These are phyloP conservation scores for Rhodotorula diobovata DNA, from an alignment of 768 basidiomycete species.

Conservation along the genomic window DNA sequence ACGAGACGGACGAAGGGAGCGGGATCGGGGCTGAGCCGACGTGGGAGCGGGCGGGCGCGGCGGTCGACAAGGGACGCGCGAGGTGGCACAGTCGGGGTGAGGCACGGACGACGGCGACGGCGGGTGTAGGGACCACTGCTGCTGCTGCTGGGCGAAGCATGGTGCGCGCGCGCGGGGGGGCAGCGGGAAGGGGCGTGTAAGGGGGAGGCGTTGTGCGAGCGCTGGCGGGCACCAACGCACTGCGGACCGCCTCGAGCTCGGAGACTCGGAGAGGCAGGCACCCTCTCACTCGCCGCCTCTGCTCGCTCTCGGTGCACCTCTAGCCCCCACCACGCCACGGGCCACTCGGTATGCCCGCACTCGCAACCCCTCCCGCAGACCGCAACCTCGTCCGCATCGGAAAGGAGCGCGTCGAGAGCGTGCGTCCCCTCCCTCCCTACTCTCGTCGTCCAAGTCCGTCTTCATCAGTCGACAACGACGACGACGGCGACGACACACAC, in stretches of 20 bases:
- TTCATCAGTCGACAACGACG: too few relatives aligned
- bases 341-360: background rate
- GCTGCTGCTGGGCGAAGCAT: too few relatives aligned
- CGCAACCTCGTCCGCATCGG: conserved; percentile 29
- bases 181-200: too few relatives aligned
- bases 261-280: too few relatives aligned
- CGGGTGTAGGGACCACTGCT: too few relatives aligned
- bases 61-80: background rate
- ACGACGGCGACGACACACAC: too few relatives aligned
- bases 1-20: conserved; percentile 17
- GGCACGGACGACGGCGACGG: background rate
- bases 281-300: background rate
- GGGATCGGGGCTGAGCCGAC: conserved; percentile 30
- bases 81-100: background rate
- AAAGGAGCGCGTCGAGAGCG: conserved; percentile 39
- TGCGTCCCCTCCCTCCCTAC: conserved; percentile 2
- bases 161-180: too few relatives aligned
- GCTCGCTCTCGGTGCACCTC: background rate
- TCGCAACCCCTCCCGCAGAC: conserved; percentile 13
- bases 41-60: conserved; percentile 10
- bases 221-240: too few relatives aligned
- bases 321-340: background rate
- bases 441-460: too few relatives aligned
- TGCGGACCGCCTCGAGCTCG: too few relatives aligned
- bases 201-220: too few relatives aligned